Evolutionary conservation across 1,139 yeast species (phyloP), one percentile per base, ranked within the genome.

Genomic region (Saccharomyces hybrid): DNA sequence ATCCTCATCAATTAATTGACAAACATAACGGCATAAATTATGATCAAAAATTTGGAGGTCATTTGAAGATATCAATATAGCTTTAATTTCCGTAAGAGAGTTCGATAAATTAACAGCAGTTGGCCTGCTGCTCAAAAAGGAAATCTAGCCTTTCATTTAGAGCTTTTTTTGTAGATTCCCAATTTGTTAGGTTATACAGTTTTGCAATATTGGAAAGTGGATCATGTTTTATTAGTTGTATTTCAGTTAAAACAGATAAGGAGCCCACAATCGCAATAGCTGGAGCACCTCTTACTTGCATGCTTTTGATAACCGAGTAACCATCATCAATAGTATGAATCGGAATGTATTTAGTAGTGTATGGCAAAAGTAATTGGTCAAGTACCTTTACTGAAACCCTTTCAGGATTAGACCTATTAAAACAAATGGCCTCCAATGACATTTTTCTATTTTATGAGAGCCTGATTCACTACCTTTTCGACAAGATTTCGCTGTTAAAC

Each of bases 231-330:
- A 76, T 49, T 8, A 83, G 71, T 55, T 68, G 71, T 1, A 62
- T 57, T 60, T 91, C 97, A 14, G 87, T 83, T 1, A 88, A 84
- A n/a, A 91, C 79, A 1, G 97, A 80, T 57, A 90, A 78, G 0
- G 91, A 84, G 9, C 97, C 98, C 2, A 93, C 97, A 55, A 93
- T 88, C 56, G 98, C 98, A 66, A 93, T 93, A 2, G 98, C 98
- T 0, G 99, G 99, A 0, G 99, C 99, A 24, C 99, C 99, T 68
- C 99, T 80, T 4, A 95, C 98, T 66, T 88, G 90, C 99, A 93
- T 93, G 58, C 78, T 77, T 68, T 84, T 85, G 69, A 93, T 93
- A 19, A 90, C 96, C 27, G 78, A 76, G 70, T 74, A 89, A 2
- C 96, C 98, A 72, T 86, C 95, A 52, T 80, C 80, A 44, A 86